phyloP scores from a whole-genome alignment of 2,329 filamentous ascomycete genomes.

The Fusarium sp. region DNA sequence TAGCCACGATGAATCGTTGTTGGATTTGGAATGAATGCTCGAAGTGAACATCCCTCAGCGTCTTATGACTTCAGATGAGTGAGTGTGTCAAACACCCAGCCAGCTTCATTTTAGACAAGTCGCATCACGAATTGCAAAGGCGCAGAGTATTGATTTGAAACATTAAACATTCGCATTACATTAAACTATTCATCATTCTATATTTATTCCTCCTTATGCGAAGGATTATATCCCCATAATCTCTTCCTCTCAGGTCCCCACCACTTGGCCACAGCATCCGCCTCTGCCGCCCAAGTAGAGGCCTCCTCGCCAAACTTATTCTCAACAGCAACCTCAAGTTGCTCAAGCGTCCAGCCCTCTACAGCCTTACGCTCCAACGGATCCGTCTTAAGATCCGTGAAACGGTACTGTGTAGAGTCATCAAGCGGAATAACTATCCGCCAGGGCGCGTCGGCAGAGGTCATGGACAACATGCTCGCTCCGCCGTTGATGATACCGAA shows the following conservation, averaged over 20 bases:
- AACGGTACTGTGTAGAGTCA: slow-evolving; percentile 48
- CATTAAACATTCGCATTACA: slow-evolving; percentile 6
- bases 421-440: slow-evolving; percentile 50
- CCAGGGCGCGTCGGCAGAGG: slow-evolving; percentile 48
- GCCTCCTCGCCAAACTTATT: slow-evolving; percentile 32
- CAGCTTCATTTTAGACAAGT: not conserved
- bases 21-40: not conserved
- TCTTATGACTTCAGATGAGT: not conserved
- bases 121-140: not conserved
- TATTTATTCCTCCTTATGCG: slow-evolving; percentile 14
- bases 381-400: slow-evolving; percentile 49
- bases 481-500: slow-evolving; percentile 52
- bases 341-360: slow-evolving; percentile 43
- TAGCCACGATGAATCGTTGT: not conserved
- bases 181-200: slow-evolving; percentile 27
- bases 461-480: slow-evolving; percentile 49
- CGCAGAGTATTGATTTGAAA: not conserved
- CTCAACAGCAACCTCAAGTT: slow-evolving; percentile 40
- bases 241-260: slow-evolving; percentile 41
- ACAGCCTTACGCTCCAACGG: slow-evolving; percentile 45
- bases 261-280: slow-evolving; percentile 39
- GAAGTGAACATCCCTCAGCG: not conserved
- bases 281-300: slow-evolving; percentile 46
- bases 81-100: not conserved
- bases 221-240: slow-evolving; percentile 39